Percentiles rank a stretch among this genome's conserved stretches.
Conservation (phyloP, 768 basidiomycete genomes). For the Pulveroboletus sp. region DNA sequence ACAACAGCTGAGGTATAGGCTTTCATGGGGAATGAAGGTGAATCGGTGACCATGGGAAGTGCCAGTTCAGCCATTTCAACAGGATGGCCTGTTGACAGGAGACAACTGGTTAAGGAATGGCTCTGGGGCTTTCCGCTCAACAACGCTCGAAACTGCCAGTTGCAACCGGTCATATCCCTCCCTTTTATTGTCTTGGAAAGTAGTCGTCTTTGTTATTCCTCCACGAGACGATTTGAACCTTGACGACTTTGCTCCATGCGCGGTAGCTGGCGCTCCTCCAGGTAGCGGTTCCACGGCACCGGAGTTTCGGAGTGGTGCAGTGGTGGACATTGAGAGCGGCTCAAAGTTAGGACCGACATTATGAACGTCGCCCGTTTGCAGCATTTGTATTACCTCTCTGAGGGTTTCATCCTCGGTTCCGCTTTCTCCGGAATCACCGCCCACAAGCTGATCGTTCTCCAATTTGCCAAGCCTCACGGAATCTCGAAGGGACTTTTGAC, state of each 20-base stretch:
- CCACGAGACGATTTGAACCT: slow-evolving; percentile 40
- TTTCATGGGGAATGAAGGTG: slow-evolving; percentile 16
- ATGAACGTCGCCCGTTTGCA: slow-evolving; percentile 47
- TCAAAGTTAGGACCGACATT: slow-evolving; percentile 48
- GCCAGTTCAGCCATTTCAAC: slow-evolving; percentile 1
- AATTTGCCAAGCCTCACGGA: slow-evolving; percentile 56
- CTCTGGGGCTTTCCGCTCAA: slow-evolving; percentile 22
- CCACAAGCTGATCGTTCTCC: slow-evolving; percentile 47
- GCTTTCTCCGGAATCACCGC: slow-evolving; percentile 47
- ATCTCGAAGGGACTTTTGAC: slow-evolving; percentile 44
- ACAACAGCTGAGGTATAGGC: neutral
- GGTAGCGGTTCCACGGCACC: neutral
- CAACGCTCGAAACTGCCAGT: slow-evolving; percentile 19
- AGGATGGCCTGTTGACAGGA: slow-evolving; percentile 14
- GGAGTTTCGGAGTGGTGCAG: neutral
- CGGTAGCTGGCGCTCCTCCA: neutral
- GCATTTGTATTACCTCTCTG: slow-evolving; percentile 48
- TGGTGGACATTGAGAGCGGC: slow-evolving; percentile 1
- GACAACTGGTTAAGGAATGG: slow-evolving; percentile 9
- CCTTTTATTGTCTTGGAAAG: slow-evolving; percentile 22
- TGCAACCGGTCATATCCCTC: slow-evolving; percentile 35
- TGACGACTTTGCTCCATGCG: slow-evolving; percentile 36
- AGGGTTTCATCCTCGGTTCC: slow-evolving; percentile 48
- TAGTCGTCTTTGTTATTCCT: slow-evolving; percentile 5
- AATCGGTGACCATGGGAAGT: slow-evolving; percentile 14